A percentile compares a stretch with the other conserved stretches of the same genome.
Conservation (phyloP, 768 basidiomycete genomes). For the Exidia glandulosa region DNA sequence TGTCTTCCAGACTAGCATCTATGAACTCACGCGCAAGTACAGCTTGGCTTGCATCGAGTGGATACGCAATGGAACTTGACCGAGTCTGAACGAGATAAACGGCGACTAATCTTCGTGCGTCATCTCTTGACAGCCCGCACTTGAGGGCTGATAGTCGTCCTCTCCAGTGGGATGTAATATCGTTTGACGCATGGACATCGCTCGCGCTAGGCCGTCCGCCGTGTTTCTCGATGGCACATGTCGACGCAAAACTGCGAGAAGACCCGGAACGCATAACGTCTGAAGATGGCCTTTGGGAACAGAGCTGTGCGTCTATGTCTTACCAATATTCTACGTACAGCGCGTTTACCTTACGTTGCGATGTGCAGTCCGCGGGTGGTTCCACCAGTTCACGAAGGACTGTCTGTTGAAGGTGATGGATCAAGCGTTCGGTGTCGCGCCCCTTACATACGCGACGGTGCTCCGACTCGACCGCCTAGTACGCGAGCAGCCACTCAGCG, state of each 20-base stretch:
- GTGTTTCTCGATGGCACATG: not conserved
- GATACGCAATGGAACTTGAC: not conserved
- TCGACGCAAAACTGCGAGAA: not conserved
- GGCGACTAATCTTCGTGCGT: not conserved
- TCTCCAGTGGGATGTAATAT: not conserved
- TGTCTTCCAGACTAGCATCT: not conserved
- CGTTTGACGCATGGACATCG: not conserved
- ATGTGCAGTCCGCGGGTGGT: slow-evolving; percentile 1
- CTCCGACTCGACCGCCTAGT: slow-evolving; percentile 7
- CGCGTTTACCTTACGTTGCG: not conserved
- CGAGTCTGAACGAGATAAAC: not conserved
- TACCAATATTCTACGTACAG: not conserved
- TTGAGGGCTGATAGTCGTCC: not conserved
- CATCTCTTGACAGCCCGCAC: not conserved
- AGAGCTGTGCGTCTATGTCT: not conserved
- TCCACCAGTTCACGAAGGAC: slow-evolving; percentile 2
- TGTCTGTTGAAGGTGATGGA: slow-evolving; percentile 8
- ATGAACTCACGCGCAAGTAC: not conserved
- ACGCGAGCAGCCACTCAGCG: slow-evolving; percentile 11
- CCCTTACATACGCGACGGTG: slow-evolving; percentile 7
- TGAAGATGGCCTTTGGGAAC: not conserved
- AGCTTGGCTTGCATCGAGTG: not conserved
- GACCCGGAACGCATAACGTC: not conserved
- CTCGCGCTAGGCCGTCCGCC: not conserved
- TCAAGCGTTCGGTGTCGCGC: slow-evolving; percentile 7